Evolutionary conservation across 169 alveolate species (phyloP).

Genomic region (Plasmodium coatneyi): DNA sequence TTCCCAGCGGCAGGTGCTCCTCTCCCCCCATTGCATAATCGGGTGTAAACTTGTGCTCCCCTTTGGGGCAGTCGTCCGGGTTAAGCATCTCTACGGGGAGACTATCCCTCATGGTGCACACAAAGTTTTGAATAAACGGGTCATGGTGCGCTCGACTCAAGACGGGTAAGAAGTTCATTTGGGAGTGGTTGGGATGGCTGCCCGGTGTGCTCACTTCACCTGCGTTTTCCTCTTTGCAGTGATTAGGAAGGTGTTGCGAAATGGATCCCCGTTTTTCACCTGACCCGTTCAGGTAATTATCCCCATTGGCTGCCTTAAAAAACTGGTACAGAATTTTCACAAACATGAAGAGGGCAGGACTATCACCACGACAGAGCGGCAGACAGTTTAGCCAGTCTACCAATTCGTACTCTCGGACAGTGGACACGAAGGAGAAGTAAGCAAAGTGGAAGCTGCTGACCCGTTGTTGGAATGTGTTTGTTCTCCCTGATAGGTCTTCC

Average conservation of each 20-base stretch:
- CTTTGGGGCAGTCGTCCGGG: neutral
- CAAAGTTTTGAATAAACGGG: conserved; percentile 18
- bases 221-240: neutral
- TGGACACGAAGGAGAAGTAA: conserved; percentile 27
- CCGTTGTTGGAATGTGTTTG: neutral
- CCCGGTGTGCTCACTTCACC: neutral
- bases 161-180: neutral
- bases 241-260: neutral
- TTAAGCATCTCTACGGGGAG: neutral
- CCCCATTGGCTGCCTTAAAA: neutral
- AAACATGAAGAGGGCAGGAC: neutral
- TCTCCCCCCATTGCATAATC: neutral
- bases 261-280: neutral
- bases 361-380: neutral
- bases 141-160: neutral
- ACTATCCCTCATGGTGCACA: neutral
- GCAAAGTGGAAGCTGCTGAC: neutral
- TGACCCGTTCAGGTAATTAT: neutral
- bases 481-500: neutral
- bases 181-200: neutral
- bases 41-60: neutral
- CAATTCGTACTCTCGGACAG: conserved; percentile 19
- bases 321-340: conserved; percentile 22
- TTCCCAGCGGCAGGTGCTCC: neutral
- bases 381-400: neutral